phyloP scores from a whole-genome alignment of 1,284 basidiomycete genomes.

The Taiwanofungus camphoratus region DNA sequence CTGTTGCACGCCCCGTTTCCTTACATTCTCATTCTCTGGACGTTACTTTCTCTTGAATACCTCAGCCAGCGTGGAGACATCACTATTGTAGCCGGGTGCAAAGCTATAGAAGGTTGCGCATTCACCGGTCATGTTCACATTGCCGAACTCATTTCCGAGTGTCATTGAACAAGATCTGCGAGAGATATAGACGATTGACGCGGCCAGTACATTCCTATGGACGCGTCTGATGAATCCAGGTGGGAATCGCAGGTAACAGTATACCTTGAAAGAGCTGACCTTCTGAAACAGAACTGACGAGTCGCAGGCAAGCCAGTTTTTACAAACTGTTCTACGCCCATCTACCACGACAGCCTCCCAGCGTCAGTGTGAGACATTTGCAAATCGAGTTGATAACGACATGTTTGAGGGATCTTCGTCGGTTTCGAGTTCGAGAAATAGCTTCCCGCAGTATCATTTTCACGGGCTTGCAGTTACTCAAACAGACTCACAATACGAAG shows the following conservation, averaged over 20 bases:
- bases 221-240: slow-evolving; percentile 4
- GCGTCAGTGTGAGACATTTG: no score
- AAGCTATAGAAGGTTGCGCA: no score
- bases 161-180: no score
- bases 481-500: slow-evolving; percentile 39
- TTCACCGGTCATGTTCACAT: no score
- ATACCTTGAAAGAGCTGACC: neutral
- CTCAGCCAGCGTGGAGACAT: no score
- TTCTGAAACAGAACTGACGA: slow-evolving; percentile 9
- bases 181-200: no score
- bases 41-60: no score
- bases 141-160: no score
- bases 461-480: slow-evolving; percentile 49
- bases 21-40: no score
- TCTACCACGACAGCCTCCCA: neutral
- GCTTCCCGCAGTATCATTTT: slow-evolving; percentile 44
- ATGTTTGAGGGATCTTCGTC: neutral
- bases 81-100: no score
- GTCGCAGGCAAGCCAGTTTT: slow-evolving; percentile 18
- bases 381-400: no score
- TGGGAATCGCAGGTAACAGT: neutral
- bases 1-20: no score
- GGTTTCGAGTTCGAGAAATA: slow-evolving; percentile 8
- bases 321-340: slow-evolving; percentile 10
- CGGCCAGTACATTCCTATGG: neutral